phyloP scores from a whole-genome alignment of 139 green algal genomes.

The Chara braunii region DNA sequence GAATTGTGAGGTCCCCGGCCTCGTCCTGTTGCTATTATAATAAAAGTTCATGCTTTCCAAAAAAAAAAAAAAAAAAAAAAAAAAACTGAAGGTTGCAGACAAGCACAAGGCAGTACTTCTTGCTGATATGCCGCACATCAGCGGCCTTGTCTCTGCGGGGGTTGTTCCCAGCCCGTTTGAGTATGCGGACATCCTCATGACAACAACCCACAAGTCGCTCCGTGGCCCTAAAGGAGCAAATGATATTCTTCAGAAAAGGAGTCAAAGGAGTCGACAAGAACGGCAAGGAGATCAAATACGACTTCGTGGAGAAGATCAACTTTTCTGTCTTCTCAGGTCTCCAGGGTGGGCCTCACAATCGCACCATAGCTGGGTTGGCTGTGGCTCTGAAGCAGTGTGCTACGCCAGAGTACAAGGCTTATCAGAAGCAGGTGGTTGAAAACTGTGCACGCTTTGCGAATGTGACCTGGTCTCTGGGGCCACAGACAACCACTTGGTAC shows the following conservation, averaged over 20 bases:
- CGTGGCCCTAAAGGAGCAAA: conserved; percentile 63
- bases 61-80: too few species aligned
- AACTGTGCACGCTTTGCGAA: conserved; percentile 55
- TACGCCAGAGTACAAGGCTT: conserved; percentile 3
- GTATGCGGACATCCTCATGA: conserved; percentile 70
- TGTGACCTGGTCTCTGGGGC: conserved; percentile 69
- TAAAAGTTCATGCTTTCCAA: too few species aligned
- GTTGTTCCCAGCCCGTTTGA: conserved; percentile 54
- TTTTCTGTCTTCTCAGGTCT: conserved; percentile 73
- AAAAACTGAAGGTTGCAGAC: too few species aligned
- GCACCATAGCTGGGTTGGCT: conserved; percentile 68
- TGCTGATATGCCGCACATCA: conserved; percentile 77
- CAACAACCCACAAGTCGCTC: conserved; percentile 80
- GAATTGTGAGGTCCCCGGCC: too few species aligned
- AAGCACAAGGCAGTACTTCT: conserved; percentile 62
- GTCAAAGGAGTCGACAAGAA: conserved; percentile 63
- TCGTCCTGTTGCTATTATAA: too few species aligned
- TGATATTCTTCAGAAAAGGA: conserved; percentile 80
- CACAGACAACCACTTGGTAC: conserved; percentile 93
- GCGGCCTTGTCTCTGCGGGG: conserved; percentile 61
- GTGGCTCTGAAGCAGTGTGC: conserved; percentile 59
- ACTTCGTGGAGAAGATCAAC: conserved; percentile 71
- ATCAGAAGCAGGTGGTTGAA: conserved; percentile 52
- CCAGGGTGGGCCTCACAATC: conserved; percentile 77
- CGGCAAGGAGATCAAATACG: conserved; percentile 61